phyloP scores from a whole-genome alignment of 768 basidiomycete genomes.

The Phylloporus scabripes region DNA sequence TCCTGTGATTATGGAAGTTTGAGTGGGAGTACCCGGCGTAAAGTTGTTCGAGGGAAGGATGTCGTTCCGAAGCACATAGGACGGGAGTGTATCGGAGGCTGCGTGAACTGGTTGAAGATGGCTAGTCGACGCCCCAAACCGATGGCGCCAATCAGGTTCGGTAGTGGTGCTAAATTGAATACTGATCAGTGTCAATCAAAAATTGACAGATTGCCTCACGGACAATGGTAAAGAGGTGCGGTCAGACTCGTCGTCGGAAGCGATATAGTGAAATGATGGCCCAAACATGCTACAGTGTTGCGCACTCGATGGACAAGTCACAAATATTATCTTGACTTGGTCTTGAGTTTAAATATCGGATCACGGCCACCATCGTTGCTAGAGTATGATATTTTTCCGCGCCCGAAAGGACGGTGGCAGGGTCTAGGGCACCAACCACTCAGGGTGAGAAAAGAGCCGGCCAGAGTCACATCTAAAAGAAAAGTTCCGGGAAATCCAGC shows the following conservation, averaged over 20 bases:
- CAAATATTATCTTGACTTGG: too few relatives aligned
- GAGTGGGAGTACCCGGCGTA: not conserved
- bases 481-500: not conserved
- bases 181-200: conserved; percentile 5
- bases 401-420: not conserved
- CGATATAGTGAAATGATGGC: not conserved
- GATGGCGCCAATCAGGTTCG: not conserved
- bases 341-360: conserved; percentile 8
- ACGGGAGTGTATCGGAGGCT: not conserved
- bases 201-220: conserved; percentile 4
- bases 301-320: not conserved
- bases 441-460: not conserved
- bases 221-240: conserved; percentile 1
- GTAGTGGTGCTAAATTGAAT: conserved; percentile 4
- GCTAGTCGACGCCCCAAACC: not conserved
- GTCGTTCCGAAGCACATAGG: not conserved
- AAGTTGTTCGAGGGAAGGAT: not conserved
- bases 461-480: not conserved
- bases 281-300: conserved; percentile 7
- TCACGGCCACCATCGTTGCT: conserved; percentile 6
- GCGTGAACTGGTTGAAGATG: not conserved
- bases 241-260: not conserved
- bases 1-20: not conserved
- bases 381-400: not conserved
- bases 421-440: conserved; percentile 6